Evolutionary conservation across 2,329 filamentous ascomycete species (phyloP).

Genomic region (Pyricularia grisea): DNA sequence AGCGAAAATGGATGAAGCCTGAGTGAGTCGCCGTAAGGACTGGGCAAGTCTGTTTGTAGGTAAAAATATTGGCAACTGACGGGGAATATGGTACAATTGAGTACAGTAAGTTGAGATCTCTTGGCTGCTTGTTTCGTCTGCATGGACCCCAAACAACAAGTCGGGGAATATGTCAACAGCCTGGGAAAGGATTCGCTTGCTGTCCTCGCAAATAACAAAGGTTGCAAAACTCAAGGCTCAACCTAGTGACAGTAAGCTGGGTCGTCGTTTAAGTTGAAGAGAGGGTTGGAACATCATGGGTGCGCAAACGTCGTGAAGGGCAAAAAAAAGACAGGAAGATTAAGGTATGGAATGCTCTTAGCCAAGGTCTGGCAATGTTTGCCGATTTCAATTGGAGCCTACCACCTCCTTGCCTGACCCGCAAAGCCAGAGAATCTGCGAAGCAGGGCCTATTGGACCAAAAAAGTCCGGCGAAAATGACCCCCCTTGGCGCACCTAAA

Average conservation of each 20-base stretch:
- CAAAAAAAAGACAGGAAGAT: not conserved
- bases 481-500: not conserved
- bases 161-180: not conserved
- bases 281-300: not conserved
- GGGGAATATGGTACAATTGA: not conserved
- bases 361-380: not conserved
- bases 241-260: not conserved
- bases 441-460: not conserved
- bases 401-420: not conserved
- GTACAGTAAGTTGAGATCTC: not conserved
- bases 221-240: not conserved
- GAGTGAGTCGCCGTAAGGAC: not conserved
- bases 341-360: not conserved
- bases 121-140: not conserved
- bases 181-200: not conserved
- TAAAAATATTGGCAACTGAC: not conserved
- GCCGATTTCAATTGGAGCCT: not conserved
- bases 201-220: not conserved
- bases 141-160: not conserved
- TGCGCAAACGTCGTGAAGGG: not conserved
- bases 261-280: not conserved
- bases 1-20: not conserved
- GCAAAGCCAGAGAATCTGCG: not conserved
- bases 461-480: not conserved
- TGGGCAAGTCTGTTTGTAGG: not conserved